Conservation (phyloP, 768 basidiomycete genomes). For the Rhodotorula graminis region DNA sequence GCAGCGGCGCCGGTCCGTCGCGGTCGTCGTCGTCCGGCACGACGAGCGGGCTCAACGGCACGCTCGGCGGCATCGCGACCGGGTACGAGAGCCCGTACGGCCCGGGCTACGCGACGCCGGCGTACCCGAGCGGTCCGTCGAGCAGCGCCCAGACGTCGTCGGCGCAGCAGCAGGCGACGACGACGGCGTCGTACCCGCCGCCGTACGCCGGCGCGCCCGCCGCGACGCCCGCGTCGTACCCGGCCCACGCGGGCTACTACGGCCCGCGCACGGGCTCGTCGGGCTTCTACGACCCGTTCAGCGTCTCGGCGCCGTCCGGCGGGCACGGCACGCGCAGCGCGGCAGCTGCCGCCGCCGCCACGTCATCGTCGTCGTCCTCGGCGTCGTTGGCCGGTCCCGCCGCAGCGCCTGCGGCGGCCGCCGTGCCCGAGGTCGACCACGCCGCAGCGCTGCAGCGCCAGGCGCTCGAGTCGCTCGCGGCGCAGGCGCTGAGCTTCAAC, state of each 20-base stretch:
- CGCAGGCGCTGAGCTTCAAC: constrained; percentile 22
- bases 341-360: neutral
- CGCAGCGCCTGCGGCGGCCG: neutral
- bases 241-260: neutral
- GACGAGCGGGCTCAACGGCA: constrained; percentile 2
- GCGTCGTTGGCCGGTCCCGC: no score
- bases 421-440: neutral
- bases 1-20: neutral
- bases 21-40: constrained; percentile 8
- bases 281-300: constrained; percentile 12
- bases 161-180: neutral
- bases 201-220: neutral
- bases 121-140: neutral
- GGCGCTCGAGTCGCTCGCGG: constrained; percentile 16
- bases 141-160: neutral
- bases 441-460: neutral
- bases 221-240: neutral
- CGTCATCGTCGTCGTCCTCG: no score
- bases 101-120: neutral
- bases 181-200: neutral
- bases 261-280: neutral
- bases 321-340: neutral
- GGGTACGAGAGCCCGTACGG: constrained; percentile 18
- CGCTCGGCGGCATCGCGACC: constrained; percentile 6
- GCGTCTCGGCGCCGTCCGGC: constrained; percentile 1